Percentiles rank a stretch among this genome's conserved stretches.
These are phyloP conservation scores for Periconia macrospinosa DNA, from an alignment of 2,329 filamentous ascomycete species.

Conservation along the genomic window DNA sequence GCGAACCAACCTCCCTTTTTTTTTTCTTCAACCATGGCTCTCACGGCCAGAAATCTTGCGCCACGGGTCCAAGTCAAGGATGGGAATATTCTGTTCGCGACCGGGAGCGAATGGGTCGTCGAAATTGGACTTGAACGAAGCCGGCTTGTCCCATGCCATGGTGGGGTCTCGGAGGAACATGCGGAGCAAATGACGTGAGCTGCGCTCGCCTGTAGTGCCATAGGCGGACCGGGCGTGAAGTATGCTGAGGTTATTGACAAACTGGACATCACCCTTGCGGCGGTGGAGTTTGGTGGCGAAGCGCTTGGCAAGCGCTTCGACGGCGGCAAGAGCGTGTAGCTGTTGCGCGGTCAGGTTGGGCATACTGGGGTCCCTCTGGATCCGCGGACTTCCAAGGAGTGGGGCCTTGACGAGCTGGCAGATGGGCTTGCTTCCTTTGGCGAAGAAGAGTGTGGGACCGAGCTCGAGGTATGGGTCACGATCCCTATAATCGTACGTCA, in stretches of 20 bases:
- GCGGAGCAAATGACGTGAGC: slow-evolving; percentile 38
- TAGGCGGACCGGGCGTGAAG: slow-evolving; percentile 42
- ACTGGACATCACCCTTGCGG: slow-evolving; percentile 39
- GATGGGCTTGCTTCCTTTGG: slow-evolving; percentile 34
- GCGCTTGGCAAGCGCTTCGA: slow-evolving; percentile 31
- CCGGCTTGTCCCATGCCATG: slow-evolving; percentile 38
- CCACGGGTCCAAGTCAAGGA: slow-evolving; percentile 40
- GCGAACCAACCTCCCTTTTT: neutral
- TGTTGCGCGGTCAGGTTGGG: slow-evolving; percentile 32
- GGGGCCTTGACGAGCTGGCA: slow-evolving; percentile 43
- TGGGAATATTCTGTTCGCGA: slow-evolving; percentile 34
- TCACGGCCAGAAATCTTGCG: slow-evolving; percentile 42
- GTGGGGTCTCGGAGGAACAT: slow-evolving; percentile 42
- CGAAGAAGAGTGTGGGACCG: slow-evolving; percentile 40
- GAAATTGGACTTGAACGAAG: slow-evolving; percentile 28
- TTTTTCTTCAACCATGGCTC: slow-evolving; percentile 34
- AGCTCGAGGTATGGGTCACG: slow-evolving; percentile 33
- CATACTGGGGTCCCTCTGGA: slow-evolving; percentile 34
- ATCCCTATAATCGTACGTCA: slow-evolving; percentile 16
- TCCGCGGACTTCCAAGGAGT: slow-evolving; percentile 35
- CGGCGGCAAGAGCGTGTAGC: slow-evolving; percentile 29
- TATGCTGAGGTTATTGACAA: slow-evolving; percentile 40
- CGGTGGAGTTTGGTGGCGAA: slow-evolving; percentile 37
- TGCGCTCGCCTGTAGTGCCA: slow-evolving; percentile 24
- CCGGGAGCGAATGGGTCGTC: slow-evolving; percentile 35